phyloP scores from a whole-genome alignment of 2,329 filamentous ascomycete species.

The Sphaerulina vaccinii region DNA sequence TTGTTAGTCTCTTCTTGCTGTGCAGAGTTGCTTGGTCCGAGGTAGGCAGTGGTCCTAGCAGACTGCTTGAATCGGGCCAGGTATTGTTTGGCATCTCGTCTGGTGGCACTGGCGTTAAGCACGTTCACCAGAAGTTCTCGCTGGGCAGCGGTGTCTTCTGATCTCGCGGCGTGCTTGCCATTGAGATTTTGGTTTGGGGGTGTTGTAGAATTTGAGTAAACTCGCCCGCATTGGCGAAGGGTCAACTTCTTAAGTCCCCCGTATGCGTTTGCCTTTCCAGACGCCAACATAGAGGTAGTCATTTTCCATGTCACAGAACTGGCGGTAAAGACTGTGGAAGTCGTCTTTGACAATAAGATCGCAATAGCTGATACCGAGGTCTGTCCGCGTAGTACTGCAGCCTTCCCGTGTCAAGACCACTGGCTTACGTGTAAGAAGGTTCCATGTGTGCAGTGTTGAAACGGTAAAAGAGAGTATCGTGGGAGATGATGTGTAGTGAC shows the following conservation, averaged over 20 bases:
- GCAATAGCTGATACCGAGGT: conserved; percentile 3
- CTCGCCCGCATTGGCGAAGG: conserved; percentile 18
- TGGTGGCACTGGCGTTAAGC: conserved; percentile 83
- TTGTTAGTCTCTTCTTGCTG: conserved; percentile 27
- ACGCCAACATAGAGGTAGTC: conserved; percentile 39
- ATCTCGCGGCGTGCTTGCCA: conserved; percentile 25
- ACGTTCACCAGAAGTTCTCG: conserved; percentile 79
- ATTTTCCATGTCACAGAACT: conserved; percentile 34
- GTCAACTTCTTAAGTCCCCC: conserved; percentile 27
- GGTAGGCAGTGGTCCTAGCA: conserved; percentile 41
- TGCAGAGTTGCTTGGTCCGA: conserved; percentile 25
- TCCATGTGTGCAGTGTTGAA: not conserved
- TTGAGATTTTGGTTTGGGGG: conserved; percentile 19
- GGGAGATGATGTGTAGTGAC: not conserved
- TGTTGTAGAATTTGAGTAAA: conserved; percentile 14
- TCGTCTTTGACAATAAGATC: not conserved
- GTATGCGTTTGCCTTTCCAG: conserved; percentile 38
- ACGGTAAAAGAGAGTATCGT: too few relatives aligned
- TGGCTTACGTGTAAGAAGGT: not conserved
- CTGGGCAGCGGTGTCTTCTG: conserved; percentile 29
- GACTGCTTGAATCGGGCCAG: conserved; percentile 74
- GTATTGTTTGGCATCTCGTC: conserved; percentile 88
- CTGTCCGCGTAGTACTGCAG: not conserved
- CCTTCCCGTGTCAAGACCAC: not conserved
- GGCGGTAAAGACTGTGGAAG: conserved; percentile 5